Conservation (phyloP, 495 filamentous ascomycete genomes). For the Talaromyces wortmannii region DNA sequence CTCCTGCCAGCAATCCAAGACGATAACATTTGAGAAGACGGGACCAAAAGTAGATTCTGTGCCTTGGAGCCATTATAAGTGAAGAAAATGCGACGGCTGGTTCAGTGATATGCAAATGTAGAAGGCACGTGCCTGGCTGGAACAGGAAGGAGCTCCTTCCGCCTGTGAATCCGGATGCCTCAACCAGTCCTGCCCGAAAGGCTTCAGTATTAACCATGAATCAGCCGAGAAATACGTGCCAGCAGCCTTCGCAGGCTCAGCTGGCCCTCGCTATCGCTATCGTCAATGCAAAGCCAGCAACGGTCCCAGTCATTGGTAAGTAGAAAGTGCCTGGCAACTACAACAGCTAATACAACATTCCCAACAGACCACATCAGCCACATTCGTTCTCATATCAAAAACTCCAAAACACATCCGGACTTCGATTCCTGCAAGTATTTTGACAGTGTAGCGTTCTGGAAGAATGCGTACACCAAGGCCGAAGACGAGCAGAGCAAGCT, state of each 20-base stretch:
- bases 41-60: too few species aligned
- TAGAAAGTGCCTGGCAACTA: not conserved
- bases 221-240: not conserved
- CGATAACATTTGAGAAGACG: too few species aligned
- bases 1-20: too few species aligned
- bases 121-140: too few species aligned
- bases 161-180: too few species aligned
- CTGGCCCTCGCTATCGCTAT: conserved; percentile 40
- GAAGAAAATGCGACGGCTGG: too few species aligned
- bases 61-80: too few species aligned
- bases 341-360: not conserved
- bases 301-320: conserved; percentile 28
- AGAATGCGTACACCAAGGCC: conserved; percentile 37
- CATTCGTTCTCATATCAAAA: conserved; percentile 29
- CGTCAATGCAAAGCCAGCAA: conserved; percentile 34
- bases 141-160: not conserved
- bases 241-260: conserved; percentile 22
- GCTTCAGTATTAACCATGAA: too few species aligned
- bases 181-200: too few species aligned
- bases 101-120: too few species aligned
- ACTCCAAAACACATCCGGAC: conserved; percentile 1
- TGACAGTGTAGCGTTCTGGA: conserved; percentile 45
- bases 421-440: conserved; percentile 23
- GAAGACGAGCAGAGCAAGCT: conserved; percentile 37
- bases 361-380: conserved; percentile 31